phyloP scores from a whole-genome alignment of 2,329 filamentous ascomycete genomes.

The Apiospora phragmitis region DNA sequence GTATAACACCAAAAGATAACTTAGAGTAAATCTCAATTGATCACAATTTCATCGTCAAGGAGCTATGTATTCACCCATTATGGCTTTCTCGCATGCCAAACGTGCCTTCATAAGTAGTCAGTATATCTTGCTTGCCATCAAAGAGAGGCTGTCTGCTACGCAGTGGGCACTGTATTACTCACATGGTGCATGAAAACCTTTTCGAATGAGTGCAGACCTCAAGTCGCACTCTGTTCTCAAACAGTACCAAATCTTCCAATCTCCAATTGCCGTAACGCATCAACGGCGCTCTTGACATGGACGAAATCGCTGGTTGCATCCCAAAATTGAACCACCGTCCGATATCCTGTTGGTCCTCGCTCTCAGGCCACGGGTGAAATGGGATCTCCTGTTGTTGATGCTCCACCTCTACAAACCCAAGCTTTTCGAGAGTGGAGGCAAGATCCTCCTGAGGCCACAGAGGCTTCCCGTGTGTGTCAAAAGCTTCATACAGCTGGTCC shows the following conservation, averaged over 20 bases:
- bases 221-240: too few relatives aligned
- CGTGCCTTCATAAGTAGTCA: too few relatives aligned
- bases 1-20: not conserved
- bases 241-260: slow-evolving; percentile 62
- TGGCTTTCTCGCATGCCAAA: too few relatives aligned
- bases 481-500: slow-evolving; percentile 62
- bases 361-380: slow-evolving; percentile 70
- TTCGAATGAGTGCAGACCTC: too few relatives aligned
- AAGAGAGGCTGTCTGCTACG: too few relatives aligned
- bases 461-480: too few relatives aligned
- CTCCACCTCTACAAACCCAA: slow-evolving; percentile 77
- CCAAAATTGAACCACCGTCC: slow-evolving; percentile 87
- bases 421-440: too few relatives aligned
- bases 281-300: slow-evolving; percentile 73
- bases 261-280: slow-evolving; percentile 64
- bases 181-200: too few relatives aligned
- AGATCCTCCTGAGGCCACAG: slow-evolving; percentile 61
- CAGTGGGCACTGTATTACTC: too few relatives aligned
- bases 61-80: too few relatives aligned
- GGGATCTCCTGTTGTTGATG: slow-evolving; percentile 70
- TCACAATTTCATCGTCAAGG: not conserved
- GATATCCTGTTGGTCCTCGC: slow-evolving; percentile 64
- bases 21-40: not conserved
- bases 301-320: too few relatives aligned
- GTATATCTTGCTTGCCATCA: too few relatives aligned